Base-by-base conservation (phyloP, 768 basidiomycete species). In the Termitomyces sp. region DNA sequence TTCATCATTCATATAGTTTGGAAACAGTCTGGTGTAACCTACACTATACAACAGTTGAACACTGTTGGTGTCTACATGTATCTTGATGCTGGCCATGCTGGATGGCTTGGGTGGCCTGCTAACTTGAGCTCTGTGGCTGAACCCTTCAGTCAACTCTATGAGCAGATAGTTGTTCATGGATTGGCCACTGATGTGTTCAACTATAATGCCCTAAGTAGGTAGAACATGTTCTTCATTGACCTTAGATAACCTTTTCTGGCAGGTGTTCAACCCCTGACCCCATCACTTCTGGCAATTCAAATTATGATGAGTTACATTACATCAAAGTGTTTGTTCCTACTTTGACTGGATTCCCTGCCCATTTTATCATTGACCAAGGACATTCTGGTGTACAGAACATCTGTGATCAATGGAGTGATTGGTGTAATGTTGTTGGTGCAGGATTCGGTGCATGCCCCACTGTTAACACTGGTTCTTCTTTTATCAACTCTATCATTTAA, bases 51-150 rank as follows among this genome's bases (percentile, higher is more conserved):
- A 67, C 78, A 82, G 66, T 77, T 86, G 63, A 75, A 78, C 64
- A 61, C 75, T 51, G 78, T 82, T 52, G 81, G 82, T 54, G 82
- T 86, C 51, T 82, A 79, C 78, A 74, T 76, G 72, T 85, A 86
- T 72, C 75, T 86, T 65, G 84, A 85, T 69, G 84, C 83, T 65
- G 83, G 82, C 39, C 81, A 84, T 62, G 82, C 81, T 59, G 83
- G 85, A 55, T 86, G 85, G 85, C 78, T 86, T 60, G 86, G 86
- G 45, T 87, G 85, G 86, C 75, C 83, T 60, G 83, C 85, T 42
- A 86, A 86, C 75, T 70, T 86, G 68, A 52, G 65, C 20, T 84
- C 85, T 57, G 84, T 84, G 53, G 85, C 83, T 34, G 71, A 78
- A 62, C 73, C 85, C 58, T 86, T 84, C 68, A 65, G 72, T 27